These are phyloP conservation scores for Gossypium armourianum DNA, from an alignment of 441 rosid species.

Conservation along the genomic window DNA sequence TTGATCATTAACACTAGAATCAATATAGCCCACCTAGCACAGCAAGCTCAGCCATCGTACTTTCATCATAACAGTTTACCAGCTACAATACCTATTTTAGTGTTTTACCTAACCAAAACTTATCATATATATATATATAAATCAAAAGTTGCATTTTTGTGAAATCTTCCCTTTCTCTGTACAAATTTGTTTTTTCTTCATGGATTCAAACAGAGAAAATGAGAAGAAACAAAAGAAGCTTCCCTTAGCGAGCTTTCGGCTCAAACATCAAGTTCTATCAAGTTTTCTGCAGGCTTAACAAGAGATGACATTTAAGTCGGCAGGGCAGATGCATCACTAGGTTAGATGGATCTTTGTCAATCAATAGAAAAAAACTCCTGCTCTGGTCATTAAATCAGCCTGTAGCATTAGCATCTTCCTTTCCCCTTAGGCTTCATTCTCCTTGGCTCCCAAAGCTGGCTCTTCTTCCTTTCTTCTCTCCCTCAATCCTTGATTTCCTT, in stretches of 20 bases:
- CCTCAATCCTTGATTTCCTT: slow-evolving; percentile 18
- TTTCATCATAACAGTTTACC: background rate
- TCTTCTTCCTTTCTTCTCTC: slow-evolving; percentile 21
- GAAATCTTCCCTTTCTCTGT: slow-evolving; percentile 17
- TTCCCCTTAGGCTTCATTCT: slow-evolving; percentile 25
- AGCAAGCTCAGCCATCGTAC: background rate
- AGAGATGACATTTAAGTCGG: background rate
- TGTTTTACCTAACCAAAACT: slow-evolving; percentile 12
- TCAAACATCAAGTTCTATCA: background rate
- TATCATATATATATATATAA: slow-evolving; percentile 4
- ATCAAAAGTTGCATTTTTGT: slow-evolving; percentile 31
- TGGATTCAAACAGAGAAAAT: background rate
- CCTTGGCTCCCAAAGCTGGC: slow-evolving; percentile 20
- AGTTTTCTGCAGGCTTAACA: background rate
- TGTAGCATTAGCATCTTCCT: background rate
- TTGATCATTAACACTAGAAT: background rate
- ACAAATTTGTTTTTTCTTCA: slow-evolving; percentile 9
- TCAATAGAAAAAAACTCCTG: slow-evolving; percentile 11
- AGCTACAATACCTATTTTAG: slow-evolving; percentile 3
- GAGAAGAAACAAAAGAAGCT: background rate
- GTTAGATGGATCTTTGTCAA: background rate
- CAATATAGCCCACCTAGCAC: background rate
- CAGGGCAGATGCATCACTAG: background rate
- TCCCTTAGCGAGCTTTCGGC: background rate
- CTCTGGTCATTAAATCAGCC: slow-evolving; percentile 17